Conservation (phyloP, 306 rosid genomes). For the Cicer yamashitae region DNA sequence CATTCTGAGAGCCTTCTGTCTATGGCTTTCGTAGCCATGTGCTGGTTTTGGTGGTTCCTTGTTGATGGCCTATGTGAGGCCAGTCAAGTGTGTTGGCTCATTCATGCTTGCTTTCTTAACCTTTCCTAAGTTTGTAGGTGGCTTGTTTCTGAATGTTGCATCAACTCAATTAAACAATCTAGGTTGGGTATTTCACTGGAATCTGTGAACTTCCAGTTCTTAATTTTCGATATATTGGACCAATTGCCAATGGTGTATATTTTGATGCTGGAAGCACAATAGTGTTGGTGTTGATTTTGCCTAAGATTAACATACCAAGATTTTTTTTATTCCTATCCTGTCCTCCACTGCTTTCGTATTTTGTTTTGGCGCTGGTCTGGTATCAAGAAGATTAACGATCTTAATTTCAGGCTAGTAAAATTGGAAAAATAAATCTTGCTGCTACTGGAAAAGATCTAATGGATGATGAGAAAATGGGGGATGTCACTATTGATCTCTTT, state of each 20-base stretch:
- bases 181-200: constrained; percentile 17
- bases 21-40: constrained; percentile 11
- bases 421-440: constrained; percentile 96
- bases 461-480: constrained; percentile 98
- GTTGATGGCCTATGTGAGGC: constrained; percentile 3
- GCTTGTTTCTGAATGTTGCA: constrained; percentile 20
- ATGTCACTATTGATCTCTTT: constrained; percentile 86
- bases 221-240: constrained; percentile 23
- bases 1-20: not conserved
- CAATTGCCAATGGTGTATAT: constrained; percentile 12
- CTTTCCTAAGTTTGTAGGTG: not conserved
- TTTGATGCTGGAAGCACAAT: constrained; percentile 19
- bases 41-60: not conserved
- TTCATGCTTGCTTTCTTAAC: constrained; percentile 3
- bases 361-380: constrained; percentile 17
- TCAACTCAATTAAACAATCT: constrained; percentile 16
- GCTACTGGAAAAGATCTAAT: constrained; percentile 96
- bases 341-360: constrained; percentile 18
- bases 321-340: not conserved
- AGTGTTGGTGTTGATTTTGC: constrained; percentile 23
- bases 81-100: not conserved
- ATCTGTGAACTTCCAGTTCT: not conserved
- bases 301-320: not conserved
- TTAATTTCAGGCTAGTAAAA: constrained; percentile 81
- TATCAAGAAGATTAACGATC: constrained; percentile 31